Base-by-base conservation (phyloP, 108 stramenopile species). In the Cyclotella cryptica region DNA sequence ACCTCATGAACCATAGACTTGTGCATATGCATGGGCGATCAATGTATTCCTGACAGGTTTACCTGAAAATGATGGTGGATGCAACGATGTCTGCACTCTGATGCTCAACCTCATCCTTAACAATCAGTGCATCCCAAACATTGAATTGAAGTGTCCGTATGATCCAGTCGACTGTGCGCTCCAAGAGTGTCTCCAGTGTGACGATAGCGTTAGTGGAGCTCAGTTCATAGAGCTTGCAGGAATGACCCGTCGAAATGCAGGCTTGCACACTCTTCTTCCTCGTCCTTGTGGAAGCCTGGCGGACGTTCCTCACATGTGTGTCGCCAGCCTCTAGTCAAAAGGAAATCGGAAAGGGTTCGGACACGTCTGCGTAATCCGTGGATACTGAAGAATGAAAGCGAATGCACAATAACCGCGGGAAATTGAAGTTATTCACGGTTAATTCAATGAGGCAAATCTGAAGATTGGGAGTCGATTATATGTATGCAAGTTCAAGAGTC, bases 21-120 rank as follows among this genome's bases (percentile, higher is more conserved):
- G 74, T 22, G 74, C 74, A 1, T 55, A 54, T 39, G 49, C 74
- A 21, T 74, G 74, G 74, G 74, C 64, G 10, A 66, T 74, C 63
- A 74, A 74, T 54, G 65, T 66, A 6, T 74, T 52, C 47, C 24
- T 74, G 22, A 74, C 74, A 43, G 64, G 74, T 30, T 45, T 74
- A 27, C 49, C 63, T 10, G 26, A 44, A 29, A 28, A 52, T 22
- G 22, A 27, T 14, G 71, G 71, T 46, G 71, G 71, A 18, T 72
- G 71, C 40, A 61, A 61, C 18, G 58, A 26, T n/a, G 21, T 61
- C 4, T 72, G 71, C n/a, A 35, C 65, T 43, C 27, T 35, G 13
- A 69, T 69, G 68, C 68, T 69, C 11, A 29, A 19, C 18, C 68
- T 69, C 52, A 21, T 69, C 21, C 26, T 52, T 30, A 53, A 7